Percentiles rank a stretch among this genome's conserved stretches.
phyloP scores from a whole-genome alignment of 2,329 filamentous ascomycete genomes.

The Fusarium sarcochroum region DNA sequence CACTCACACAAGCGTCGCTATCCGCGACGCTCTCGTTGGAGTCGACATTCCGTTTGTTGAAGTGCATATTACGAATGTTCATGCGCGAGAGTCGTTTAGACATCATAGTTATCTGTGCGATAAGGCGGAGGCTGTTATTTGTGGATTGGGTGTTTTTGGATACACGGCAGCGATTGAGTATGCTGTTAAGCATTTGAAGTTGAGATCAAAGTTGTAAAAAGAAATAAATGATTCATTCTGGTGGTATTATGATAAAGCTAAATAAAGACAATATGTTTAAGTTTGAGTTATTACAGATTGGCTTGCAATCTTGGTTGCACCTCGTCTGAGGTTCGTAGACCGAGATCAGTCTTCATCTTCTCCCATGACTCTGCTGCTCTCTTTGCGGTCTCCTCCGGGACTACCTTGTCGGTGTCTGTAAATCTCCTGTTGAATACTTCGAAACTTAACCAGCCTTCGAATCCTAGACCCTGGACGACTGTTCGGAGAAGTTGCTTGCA shows the following conservation, averaged over 20 bases:
- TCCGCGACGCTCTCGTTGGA: conserved; percentile 80
- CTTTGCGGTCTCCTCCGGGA: conserved; percentile 68
- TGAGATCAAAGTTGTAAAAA: conserved; percentile 48
- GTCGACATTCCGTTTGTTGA: conserved; percentile 82
- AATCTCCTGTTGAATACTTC: conserved; percentile 72
- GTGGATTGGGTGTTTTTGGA: conserved; percentile 74
- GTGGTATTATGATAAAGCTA: conserved; percentile 21
- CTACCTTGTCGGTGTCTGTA: conserved; percentile 71
- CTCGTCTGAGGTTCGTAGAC: conserved; percentile 46
- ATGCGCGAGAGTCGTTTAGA: conserved; percentile 77
- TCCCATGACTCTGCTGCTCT: conserved; percentile 67
- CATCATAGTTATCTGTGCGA: conserved; percentile 81
- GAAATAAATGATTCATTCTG: background rate
- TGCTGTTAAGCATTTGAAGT: conserved; percentile 62
- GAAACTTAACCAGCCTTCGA: conserved; percentile 78
- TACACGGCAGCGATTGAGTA: conserved; percentile 73
- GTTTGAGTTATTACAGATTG: conserved; percentile 48
- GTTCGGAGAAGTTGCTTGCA: conserved; percentile 71
- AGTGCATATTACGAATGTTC: conserved; percentile 82
- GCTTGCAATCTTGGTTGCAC: conserved; percentile 51
- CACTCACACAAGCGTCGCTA: conserved; percentile 82
- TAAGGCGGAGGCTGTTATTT: conserved; percentile 81
- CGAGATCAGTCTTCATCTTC: conserved; percentile 58
- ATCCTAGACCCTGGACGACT: conserved; percentile 75
- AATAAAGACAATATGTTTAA: background rate